Percentiles rank a stretch among this genome's conserved stretches.
Evolutionary conservation across 805 yeast genomes (phyloP).

Genomic region (Barnettozyma sp.): DNA sequence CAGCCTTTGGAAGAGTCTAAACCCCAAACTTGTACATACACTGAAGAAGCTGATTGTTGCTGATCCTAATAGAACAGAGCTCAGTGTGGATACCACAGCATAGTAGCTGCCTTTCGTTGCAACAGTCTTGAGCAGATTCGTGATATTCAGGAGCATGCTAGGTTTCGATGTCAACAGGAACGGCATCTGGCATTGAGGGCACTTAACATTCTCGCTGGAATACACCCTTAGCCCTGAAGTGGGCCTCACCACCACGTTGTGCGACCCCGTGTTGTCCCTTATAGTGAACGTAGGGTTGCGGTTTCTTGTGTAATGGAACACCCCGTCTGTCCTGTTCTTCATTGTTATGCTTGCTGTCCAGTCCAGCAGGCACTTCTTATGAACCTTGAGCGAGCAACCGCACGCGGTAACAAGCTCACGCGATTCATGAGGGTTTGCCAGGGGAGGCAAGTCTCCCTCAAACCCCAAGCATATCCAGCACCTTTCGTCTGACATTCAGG

Average conservation of each 20-base stretch:
- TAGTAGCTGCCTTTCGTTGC: slow-evolving; percentile 5
- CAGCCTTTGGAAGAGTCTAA: slow-evolving; percentile 22
- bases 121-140: slow-evolving; percentile 17
- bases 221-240: slow-evolving; percentile 4
- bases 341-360: slow-evolving; percentile 29
- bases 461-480: slow-evolving; percentile 18
- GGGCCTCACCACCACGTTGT: slow-evolving; percentile 5
- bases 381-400: slow-evolving; percentile 31
- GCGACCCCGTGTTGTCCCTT: background rate
- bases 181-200: slow-evolving; percentile 34
- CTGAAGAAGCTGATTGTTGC: slow-evolving; percentile 18
- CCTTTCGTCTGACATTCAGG: slow-evolving; percentile 6
- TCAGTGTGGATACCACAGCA: slow-evolving; percentile 9
- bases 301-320: background rate
- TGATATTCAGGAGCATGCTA: slow-evolving; percentile 9
- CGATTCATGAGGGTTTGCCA: slow-evolving; percentile 24
- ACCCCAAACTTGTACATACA: slow-evolving; percentile 25
- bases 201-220: slow-evolving; percentile 19
- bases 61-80: slow-evolving; percentile 20
- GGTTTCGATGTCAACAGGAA: slow-evolving; percentile 24
- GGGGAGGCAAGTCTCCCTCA: slow-evolving; percentile 14
- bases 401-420: slow-evolving; percentile 33
- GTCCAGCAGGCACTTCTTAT: slow-evolving; percentile 30
- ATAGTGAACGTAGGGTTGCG: slow-evolving; percentile 1
- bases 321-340: slow-evolving; percentile 7